A percentile compares a stretch with the other conserved stretches of the same genome.
Evolutionary conservation across 345 rosid genomes (phyloP).

Genomic region (Populus euphratica): DNA sequence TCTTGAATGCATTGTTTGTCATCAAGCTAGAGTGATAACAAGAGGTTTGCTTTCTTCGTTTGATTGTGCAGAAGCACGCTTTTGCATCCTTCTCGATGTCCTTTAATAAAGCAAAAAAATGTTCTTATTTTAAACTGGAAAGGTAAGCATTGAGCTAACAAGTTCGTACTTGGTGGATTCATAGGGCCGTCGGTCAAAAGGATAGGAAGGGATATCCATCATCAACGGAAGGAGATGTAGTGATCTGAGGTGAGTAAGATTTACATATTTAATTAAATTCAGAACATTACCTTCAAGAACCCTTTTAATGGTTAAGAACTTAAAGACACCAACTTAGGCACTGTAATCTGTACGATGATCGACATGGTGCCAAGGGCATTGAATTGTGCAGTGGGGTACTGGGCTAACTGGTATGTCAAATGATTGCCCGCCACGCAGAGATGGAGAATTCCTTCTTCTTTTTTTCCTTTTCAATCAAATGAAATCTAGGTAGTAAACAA

Average conservation of each 20-base stretch:
- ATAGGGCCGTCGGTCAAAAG: neutral
- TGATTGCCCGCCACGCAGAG: neutral
- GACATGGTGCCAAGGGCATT: neutral
- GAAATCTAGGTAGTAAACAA: neutral
- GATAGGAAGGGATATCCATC: constrained; percentile 3
- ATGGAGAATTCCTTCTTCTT: neutral
- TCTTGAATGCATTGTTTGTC: neutral
- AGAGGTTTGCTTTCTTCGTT: neutral
- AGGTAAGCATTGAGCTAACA: neutral
- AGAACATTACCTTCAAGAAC: no score
- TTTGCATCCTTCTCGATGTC: neutral
- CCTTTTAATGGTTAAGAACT: neutral
- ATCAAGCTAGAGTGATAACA: neutral
- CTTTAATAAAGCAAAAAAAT: neutral
- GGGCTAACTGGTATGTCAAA: neutral
- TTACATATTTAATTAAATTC: neutral
- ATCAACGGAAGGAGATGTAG: neutral
- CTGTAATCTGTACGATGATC: neutral
- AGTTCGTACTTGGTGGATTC: neutral
- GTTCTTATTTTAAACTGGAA: neutral
- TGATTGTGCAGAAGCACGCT: neutral
- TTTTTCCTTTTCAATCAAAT: neutral
- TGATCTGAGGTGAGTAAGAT: neutral
- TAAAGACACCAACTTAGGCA: neutral
- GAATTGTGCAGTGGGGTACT: neutral